Evolutionary conservation across 148 eudicot species (phyloP).

Genomic region (Polygonum maritimum): DNA sequence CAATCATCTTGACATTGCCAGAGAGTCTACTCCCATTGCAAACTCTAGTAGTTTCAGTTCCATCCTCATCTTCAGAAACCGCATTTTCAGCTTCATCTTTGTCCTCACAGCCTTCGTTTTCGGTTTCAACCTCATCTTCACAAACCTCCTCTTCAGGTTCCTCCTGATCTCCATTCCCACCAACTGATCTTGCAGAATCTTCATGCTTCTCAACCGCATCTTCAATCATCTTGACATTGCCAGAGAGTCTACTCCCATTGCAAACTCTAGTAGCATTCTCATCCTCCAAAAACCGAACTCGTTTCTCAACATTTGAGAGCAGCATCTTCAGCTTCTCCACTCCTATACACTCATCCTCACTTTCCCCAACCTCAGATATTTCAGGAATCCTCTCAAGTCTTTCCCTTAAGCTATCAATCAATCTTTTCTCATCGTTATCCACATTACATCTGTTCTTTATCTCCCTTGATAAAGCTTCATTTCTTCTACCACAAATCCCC

Average conservation of each 20-base stretch:
- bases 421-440: constrained; percentile 20
- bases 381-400: constrained; percentile 36
- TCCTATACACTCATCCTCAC: constrained; percentile 28
- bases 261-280: constrained; percentile 34
- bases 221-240: constrained; percentile 10
- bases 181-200: no score
- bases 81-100: no score
- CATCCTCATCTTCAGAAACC: no score
- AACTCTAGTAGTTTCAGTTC: no score
- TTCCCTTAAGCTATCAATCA: constrained; percentile 30
- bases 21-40: no score
- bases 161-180: no score
- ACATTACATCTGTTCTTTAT: constrained; percentile 22
- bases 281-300: constrained; percentile 59
- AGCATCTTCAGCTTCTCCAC: constrained; percentile 16
- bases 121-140: no score
- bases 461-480: constrained; percentile 20
- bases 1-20: no score
- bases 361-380: constrained; percentile 27
- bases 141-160: no score
- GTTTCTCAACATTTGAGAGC: constrained; percentile 34
- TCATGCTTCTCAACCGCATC: no score
- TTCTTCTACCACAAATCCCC: constrained; percentile 33
- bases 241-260: constrained; percentile 15
- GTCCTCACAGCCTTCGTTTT: no score